These are phyloP conservation scores for Datura wrightii DNA, from an alignment of 257 asterid species.

Conservation along the genomic window DNA sequence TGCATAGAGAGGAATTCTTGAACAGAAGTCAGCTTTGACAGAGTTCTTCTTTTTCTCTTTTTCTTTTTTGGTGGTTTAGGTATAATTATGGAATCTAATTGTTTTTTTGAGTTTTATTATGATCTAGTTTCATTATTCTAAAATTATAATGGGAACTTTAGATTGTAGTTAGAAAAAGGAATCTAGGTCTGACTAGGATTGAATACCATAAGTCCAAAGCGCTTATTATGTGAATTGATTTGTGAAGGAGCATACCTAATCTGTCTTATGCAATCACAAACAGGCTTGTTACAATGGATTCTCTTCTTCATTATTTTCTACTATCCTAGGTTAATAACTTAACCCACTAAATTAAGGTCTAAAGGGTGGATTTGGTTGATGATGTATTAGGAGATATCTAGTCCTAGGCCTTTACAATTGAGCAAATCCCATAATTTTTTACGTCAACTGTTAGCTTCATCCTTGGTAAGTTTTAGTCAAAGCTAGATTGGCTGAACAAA, in stretches of 20 bases:
- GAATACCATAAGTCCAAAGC: not conserved
- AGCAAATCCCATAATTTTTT: not conserved
- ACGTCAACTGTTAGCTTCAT: not conserved
- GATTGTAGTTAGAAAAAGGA: slow-evolving; percentile 6
- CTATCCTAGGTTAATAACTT: not conserved
- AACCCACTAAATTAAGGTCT: not conserved
- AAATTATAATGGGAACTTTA: not conserved
- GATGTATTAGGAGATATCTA: not conserved
- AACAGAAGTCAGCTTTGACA: not conserved
- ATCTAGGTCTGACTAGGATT: slow-evolving; percentile 20
- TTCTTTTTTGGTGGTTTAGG: not conserved
- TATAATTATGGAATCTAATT: not conserved
- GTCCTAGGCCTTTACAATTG: not conserved
- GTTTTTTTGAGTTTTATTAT: slow-evolving; percentile 20
- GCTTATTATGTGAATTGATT: not conserved
- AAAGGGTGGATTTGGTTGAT: not conserved
- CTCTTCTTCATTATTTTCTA: not conserved
- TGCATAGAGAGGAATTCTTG: slow-evolving; percentile 2
- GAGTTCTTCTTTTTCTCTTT: not conserved
- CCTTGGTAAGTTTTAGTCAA: not conserved
- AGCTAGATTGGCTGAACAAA: slow-evolving; percentile 10
- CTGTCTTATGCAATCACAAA: not conserved
- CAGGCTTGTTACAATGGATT: not conserved
- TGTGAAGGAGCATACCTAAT: slow-evolving; percentile 10
- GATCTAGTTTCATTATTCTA: slow-evolving; percentile 9